Evolutionary conservation across 371 early-diverging fungal genomes (phyloP).

Genomic region (Entomophthora muscae): DNA sequence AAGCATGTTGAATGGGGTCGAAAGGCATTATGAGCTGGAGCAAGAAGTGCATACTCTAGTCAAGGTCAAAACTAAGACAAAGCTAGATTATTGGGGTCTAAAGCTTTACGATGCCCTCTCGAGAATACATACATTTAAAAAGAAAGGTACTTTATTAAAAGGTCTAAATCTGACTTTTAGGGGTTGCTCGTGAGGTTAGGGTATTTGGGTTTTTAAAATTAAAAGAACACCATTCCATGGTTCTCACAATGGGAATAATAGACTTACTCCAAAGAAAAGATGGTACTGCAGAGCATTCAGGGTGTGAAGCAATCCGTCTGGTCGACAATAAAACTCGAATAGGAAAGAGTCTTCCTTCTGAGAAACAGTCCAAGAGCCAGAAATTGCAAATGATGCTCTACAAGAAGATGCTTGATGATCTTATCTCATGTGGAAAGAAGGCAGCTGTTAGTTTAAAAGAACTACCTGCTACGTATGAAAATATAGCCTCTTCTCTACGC

Average conservation of each 20-base stretch:
- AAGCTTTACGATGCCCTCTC: neutral
- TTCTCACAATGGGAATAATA: neutral
- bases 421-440: constrained; percentile 1
- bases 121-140: neutral
- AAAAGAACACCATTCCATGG: neutral
- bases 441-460: neutral
- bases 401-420: neutral
- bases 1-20: neutral
- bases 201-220: neutral
- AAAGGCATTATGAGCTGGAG: neutral
- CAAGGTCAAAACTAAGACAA: neutral
- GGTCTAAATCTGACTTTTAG: neutral
- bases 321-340: neutral
- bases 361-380: neutral
- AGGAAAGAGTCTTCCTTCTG: neutral
- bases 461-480: neutral
- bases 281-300: neutral
- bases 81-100: neutral
- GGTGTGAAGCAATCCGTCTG: neutral
- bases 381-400: constrained; percentile 1
- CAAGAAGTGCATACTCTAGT: neutral
- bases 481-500: neutral
- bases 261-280: neutral
- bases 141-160: neutral
- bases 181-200: neutral